Evolutionary conservation across 495 filamentous ascomycete genomes (phyloP).

Genomic region (Penicillium goetzii): DNA sequence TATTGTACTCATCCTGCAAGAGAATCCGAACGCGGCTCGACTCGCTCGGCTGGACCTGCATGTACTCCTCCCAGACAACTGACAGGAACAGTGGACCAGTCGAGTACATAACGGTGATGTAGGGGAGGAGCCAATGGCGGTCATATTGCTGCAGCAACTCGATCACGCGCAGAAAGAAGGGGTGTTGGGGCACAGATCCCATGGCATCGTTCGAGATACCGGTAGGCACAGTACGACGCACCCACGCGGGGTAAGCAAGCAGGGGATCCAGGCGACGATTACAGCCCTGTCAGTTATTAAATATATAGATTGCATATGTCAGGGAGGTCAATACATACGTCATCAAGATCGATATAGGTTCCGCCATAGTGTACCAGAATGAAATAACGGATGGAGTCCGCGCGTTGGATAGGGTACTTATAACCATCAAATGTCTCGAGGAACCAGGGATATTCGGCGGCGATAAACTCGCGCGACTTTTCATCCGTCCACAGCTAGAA

Average conservation of each 20-base stretch:
- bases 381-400: slow-evolving; percentile 88
- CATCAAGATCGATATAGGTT: slow-evolving; percentile 88
- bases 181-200: slow-evolving; percentile 77
- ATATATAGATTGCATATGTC: background rate
- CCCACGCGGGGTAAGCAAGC: slow-evolving; percentile 79
- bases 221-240: slow-evolving; percentile 77
- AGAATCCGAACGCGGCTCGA: slow-evolving; percentile 56
- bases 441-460: slow-evolving; percentile 82
- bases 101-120: slow-evolving; percentile 88
- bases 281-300: slow-evolving; percentile 79
- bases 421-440: slow-evolving; percentile 82
- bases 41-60: slow-evolving; percentile 46
- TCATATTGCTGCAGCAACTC: slow-evolving; percentile 71
- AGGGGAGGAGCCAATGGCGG: slow-evolving; percentile 77
- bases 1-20: slow-evolving; percentile 70
- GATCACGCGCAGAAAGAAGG: slow-evolving; percentile 78
- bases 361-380: slow-evolving; percentile 80
- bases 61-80: slow-evolving; percentile 83
- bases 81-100: slow-evolving; percentile 85
- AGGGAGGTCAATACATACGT: slow-evolving; percentile 65
- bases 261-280: slow-evolving; percentile 80
- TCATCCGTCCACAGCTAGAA: slow-evolving; percentile 84
- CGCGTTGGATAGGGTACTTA: slow-evolving; percentile 79
- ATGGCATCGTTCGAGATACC: slow-evolving; percentile 92
- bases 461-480: slow-evolving; percentile 74